phyloP scores from a whole-genome alignment of 164 flowering plant genomes.

The Euptelea pleiosperma region DNA sequence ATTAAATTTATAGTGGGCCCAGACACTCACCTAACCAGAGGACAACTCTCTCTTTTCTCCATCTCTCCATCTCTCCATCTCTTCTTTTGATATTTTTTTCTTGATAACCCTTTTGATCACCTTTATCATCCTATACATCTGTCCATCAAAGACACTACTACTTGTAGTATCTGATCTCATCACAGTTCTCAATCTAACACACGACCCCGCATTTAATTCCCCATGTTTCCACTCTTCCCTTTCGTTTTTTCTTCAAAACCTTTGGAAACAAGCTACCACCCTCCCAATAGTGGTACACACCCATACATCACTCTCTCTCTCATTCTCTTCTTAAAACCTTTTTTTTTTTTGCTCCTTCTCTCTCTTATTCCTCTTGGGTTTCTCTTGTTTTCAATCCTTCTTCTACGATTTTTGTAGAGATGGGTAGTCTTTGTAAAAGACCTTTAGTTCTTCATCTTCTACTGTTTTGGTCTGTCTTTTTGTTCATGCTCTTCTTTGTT shows the following conservation, averaged over 20 bases:
- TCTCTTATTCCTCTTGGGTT: neutral
- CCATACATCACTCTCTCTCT: neutral
- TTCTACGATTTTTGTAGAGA: conserved; percentile 7
- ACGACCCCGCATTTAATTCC: conserved; percentile 10
- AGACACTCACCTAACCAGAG: conserved; percentile 34
- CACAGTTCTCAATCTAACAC: neutral
- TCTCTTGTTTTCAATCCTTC: neutral
- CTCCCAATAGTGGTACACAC: neutral
- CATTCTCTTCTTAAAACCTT: neutral
- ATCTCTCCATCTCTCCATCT: neutral
- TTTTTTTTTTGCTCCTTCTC: neutral
- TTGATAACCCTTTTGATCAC: neutral
- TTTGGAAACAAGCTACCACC: conserved; percentile 1
- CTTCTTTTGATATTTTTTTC: neutral
- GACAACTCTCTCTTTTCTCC: conserved; percentile 11
- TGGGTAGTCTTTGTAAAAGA: conserved; percentile 30
- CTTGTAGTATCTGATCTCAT: neutral
- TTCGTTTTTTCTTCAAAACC: conserved; percentile 10
- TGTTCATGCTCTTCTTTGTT: conserved; percentile 22
- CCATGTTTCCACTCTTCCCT: conserved; percentile 24
- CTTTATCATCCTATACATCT: conserved; percentile 16
- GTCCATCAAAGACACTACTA: conserved; percentile 18
- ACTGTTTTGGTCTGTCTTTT: no score
- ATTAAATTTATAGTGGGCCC: conserved; percentile 32
- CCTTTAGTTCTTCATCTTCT: conserved; percentile 13